phyloP scores from a whole-genome alignment of 2,329 filamentous ascomycete species.

The Allantophomopsis cytisporea region DNA sequence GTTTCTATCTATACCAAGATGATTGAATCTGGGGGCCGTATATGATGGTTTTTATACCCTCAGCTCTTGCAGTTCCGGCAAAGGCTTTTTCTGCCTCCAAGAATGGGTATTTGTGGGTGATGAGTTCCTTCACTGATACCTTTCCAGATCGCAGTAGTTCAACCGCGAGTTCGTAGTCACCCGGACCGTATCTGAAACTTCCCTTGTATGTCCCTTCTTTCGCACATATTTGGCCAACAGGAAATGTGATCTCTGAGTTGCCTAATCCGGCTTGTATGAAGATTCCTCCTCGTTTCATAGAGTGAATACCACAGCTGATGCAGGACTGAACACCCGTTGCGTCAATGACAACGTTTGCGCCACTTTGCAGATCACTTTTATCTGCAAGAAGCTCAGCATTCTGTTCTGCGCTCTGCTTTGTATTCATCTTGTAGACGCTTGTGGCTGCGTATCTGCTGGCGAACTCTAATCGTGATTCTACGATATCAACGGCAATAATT shows the following conservation, averaged over 20 bases:
- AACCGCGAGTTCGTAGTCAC: constrained; percentile 35
- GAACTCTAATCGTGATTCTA: constrained; percentile 24
- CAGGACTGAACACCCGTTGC: constrained; percentile 30
- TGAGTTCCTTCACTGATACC: constrained; percentile 66
- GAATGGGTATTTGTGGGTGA: constrained; percentile 64
- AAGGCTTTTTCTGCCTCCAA: constrained; percentile 73
- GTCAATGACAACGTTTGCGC: constrained; percentile 34
- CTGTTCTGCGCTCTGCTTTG: constrained; percentile 15
- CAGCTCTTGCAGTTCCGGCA: constrained; percentile 4
- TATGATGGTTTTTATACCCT: constrained; percentile 13
- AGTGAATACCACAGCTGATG: constrained; percentile 31
- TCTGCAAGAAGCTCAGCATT: constrained; percentile 23
- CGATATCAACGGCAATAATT: constrained; percentile 32
- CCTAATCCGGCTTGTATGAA: constrained; percentile 39
- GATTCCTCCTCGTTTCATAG: constrained; percentile 29
- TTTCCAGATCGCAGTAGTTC: constrained; percentile 58
- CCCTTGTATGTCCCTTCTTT: constrained; percentile 14
- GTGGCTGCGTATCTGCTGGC: constrained; percentile 30
- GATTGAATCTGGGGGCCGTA: constrained; percentile 6
- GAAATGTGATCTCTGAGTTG: constrained; percentile 23
- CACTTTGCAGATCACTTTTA: constrained; percentile 24
- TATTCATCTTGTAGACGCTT: constrained; percentile 23
- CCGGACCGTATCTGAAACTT: constrained; percentile 16
- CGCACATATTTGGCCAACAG: constrained; percentile 12
- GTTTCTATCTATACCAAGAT: too few relatives aligned